These are phyloP conservation scores for Alternaria consortialis DNA, from an alignment of 2,329 filamentous ascomycete species.

Conservation along the genomic window DNA sequence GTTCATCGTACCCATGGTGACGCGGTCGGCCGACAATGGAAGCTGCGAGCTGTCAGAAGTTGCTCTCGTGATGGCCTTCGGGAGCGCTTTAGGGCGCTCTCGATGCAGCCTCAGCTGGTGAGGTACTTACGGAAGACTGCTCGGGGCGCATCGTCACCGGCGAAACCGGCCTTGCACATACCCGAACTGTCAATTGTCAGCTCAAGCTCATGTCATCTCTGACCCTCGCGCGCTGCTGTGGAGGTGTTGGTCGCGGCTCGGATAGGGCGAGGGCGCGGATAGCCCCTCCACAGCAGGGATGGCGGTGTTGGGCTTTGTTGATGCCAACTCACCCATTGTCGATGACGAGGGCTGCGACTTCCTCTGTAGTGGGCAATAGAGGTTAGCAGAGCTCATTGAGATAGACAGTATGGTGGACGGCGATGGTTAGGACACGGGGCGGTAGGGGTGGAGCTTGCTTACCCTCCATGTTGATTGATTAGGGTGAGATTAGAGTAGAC, in stretches of 20 bases:
- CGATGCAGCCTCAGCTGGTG: constrained; percentile 17
- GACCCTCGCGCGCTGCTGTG: constrained; percentile 34
- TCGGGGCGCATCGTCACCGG: constrained; percentile 99
- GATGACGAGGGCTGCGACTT: constrained; percentile 99
- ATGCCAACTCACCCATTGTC: constrained; percentile 96
- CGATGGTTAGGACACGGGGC: constrained; percentile 27
- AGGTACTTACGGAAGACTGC: constrained; percentile 97
- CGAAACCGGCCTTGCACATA: constrained; percentile 99
- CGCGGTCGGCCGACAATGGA: constrained; percentile 99
- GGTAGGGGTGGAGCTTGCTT: constrained; percentile 60
- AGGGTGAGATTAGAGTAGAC: constrained; percentile 49
- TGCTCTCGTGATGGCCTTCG: constrained; percentile 19
- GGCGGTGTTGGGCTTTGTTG: constrained; percentile 43
- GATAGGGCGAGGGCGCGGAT: constrained; percentile 37
- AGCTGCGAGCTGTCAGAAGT: constrained; percentile 65
- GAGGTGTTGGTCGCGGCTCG: constrained; percentile 31
- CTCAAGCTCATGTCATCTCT: constrained; percentile 36
- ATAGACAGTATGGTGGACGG: constrained; percentile 29
- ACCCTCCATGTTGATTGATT: constrained; percentile 71
- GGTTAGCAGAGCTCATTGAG: constrained; percentile 50
- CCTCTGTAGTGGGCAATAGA: constrained; percentile 71
- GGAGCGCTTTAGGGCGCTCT: constrained; percentile 19
- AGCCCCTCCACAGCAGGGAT: constrained; percentile 52
- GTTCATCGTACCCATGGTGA: constrained; percentile 91
- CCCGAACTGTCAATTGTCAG: constrained; percentile 78